Base-by-base conservation (phyloP, 2,329 filamentous ascomycete genomes). In the Lachnellula arida region DNA sequence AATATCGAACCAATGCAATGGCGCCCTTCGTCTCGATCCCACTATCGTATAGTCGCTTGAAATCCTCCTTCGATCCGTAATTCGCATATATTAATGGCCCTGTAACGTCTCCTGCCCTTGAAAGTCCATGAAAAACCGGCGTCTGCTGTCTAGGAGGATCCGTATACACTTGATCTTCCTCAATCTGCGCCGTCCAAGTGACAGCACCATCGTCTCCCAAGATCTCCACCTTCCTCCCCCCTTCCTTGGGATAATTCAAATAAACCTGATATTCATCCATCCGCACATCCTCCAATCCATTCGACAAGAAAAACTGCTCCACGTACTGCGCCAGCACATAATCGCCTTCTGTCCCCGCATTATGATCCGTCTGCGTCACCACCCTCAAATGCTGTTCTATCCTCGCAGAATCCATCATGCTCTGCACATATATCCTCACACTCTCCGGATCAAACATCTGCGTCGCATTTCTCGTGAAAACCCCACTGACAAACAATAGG, bases 301-400 rank as follows among this genome's bases (percentile, higher is more conserved):
- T 85, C 50, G 79, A 80, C 62, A 76, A 75, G 72, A 97, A 96
- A 70, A 87, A 81, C 66, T 84, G 85, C 71, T 92, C 81, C 53
- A 97, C 84, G 76, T 92, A 95, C 75, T 90, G 82, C 7, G 90
- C 93, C 53, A 96, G 79, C 46, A 87, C 89, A 66, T 87, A 91
- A 74, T 95, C 93, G 48, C 94, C 94, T 74, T 96, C 87, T 3
- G 91, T 96, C n/a, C 94, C 94, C 2, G 91, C 94, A 60, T 97
- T 80, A 72, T 97, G 94, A 59, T 94, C 89, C 69, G 89, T 96
- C 54, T 81, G 82, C 4, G 91, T 93, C 60, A 93, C 84, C 67
- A 92, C 88, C 66, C 82, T 77, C 57, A 96, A 74, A 56, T 89
- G 88, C 42, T 89, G 85, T 60, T 84, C 81, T 70, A 94, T 87